phyloP scores from a whole-genome alignment of 75 land plant genomes.

The Ceratopteris richardii region DNA sequence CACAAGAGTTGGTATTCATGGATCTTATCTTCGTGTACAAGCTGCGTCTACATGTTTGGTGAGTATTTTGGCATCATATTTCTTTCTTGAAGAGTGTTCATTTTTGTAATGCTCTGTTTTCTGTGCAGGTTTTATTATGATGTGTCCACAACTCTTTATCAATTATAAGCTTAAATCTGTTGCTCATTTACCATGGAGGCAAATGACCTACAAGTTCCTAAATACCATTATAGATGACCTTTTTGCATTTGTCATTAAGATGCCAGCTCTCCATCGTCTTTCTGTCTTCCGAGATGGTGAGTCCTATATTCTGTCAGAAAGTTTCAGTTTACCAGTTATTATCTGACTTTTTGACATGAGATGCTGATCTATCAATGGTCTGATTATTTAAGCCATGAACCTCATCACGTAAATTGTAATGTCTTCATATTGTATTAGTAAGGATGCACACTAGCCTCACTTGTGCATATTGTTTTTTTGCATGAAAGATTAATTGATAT shows the following conservation, averaged over 20 bases:
- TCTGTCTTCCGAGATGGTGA: constrained; percentile 98
- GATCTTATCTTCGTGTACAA: constrained; percentile 91
- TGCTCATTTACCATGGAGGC: constrained; percentile 98
- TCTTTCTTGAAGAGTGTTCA: neutral
- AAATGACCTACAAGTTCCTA: constrained; percentile 99
- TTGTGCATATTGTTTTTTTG: no score
- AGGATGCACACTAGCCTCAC: no score
- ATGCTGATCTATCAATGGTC: no score
- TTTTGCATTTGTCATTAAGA: constrained; percentile 98
- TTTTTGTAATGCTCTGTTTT: neutral
- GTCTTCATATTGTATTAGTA: no score
- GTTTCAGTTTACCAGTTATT: no score
- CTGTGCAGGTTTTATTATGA: constrained; percentile 92
- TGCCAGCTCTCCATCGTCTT: constrained; percentile 90
- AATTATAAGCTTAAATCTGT: constrained; percentile 97
- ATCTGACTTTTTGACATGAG: no score
- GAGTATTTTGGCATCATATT: constrained; percentile 19
- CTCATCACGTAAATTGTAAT: no score
- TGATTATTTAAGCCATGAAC: no score
- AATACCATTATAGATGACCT: constrained; percentile 97
- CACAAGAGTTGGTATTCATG: constrained; percentile 99
- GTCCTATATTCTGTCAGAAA: no score
- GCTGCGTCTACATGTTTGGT: constrained; percentile 99
- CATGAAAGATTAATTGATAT: no score
- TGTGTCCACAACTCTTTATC: constrained; percentile 98